These are phyloP conservation scores for Isoetes engelmannii DNA, from an alignment of 83 land plant species.

Conservation along the genomic window DNA sequence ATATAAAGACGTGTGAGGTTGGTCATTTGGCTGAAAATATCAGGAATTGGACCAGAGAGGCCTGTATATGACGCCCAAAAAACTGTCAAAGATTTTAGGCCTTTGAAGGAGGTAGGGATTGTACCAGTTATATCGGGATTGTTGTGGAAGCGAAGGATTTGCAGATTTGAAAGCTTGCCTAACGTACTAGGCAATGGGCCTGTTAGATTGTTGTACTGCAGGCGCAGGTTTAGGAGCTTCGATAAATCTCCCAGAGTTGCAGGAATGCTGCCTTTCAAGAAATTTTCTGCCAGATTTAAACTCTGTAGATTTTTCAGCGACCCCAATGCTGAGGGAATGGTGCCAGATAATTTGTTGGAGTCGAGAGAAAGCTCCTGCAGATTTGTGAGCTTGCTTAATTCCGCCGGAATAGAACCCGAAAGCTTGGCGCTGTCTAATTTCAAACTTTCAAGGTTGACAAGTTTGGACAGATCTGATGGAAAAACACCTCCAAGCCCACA, in stretches of 20 bases:
- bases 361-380: background rate
- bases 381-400: background rate
- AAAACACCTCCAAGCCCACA: background rate
- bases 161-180: too few relatives aligned
- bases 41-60: too few relatives aligned
- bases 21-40: too few relatives aligned
- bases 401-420: constrained; percentile 1
- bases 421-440: background rate
- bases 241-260: constrained; percentile 13
- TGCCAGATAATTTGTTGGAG: constrained; percentile 13
- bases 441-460: background rate
- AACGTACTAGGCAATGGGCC: constrained; percentile 15
- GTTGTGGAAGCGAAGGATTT: too few relatives aligned
- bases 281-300: constrained; percentile 44
- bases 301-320: constrained; percentile 13
- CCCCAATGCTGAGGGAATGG: constrained; percentile 5
- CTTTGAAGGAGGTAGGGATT: too few relatives aligned
- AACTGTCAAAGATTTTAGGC: too few relatives aligned
- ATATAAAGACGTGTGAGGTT: background rate
- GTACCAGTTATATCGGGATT: too few relatives aligned
- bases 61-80: too few relatives aligned
- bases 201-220: constrained; percentile 41
- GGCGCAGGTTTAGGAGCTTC: constrained; percentile 29
- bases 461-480: background rate
- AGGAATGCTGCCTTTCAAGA: constrained; percentile 42